Base-by-base conservation (phyloP, 2,329 filamentous ascomycete genomes). In the Xylaria digitata region DNA sequence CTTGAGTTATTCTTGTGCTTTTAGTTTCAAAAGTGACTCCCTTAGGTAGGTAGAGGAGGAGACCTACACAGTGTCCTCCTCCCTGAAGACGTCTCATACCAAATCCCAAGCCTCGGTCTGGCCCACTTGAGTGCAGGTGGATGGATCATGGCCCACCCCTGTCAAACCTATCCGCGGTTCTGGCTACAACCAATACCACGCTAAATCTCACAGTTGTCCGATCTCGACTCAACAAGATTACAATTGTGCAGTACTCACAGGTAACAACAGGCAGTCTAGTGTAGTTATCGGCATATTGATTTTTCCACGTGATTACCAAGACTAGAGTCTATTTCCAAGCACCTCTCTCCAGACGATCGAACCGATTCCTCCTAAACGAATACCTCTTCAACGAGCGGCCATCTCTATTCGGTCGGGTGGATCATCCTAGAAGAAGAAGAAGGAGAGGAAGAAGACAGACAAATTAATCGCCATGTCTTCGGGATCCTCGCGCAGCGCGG, bases 401-500 rank as follows among this genome's bases (percentile, higher is more conserved):
- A 17, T 37, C 30, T 7, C 17, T 21, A 26, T 34, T 11, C 30
- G 7, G 49, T 21, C 21, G 37, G 17, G 30, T n/a, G 19, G 49
- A 37, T 37, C 2, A 3, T 19, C 6, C 13, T 21, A 37, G 49
- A 21, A 5, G 30, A 52, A 53, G 2, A 17, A 21, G 11, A 40
- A 40, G 11, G 13, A 9, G 13, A 9, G 13, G 13, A 40, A 15
- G 11, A 37, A 21, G n/a, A 37, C n/a, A n/a, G 30, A 37, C 6
- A 21, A 19, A 30, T 17, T 0, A 11, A 52, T 9, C 23, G 56
- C 15, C 30, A 59, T 68, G 64, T 61, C 62, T 8, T 64, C 56
- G 32, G 56, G 61, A 9, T 79, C 81, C 50, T 77, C 82, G 43
- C 82, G 82, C 71, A 82, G 78, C 70, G 86, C 87, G 23, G 81